phyloP scores from a whole-genome alignment of 2,329 filamentous ascomycete genomes.

The Peltaster fructicola region DNA sequence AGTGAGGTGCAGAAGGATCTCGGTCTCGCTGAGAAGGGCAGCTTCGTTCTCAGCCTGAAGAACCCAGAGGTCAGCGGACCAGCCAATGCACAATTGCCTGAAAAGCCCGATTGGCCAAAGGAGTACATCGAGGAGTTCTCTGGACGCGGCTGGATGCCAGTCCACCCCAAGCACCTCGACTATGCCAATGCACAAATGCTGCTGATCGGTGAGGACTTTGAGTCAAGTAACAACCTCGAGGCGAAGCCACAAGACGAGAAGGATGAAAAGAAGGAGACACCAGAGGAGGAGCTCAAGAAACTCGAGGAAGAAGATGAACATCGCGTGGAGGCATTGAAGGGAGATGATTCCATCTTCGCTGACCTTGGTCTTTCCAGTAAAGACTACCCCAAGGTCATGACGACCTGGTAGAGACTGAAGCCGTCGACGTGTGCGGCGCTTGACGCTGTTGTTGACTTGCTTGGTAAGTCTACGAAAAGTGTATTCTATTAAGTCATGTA shows the following conservation, averaged over 20 bases:
- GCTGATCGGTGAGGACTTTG: constrained; percentile 52
- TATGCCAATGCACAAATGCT: constrained; percentile 61
- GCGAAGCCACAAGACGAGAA: constrained; percentile 39
- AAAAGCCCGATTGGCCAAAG: constrained; percentile 52
- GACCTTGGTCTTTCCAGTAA: constrained; percentile 42
- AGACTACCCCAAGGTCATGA: constrained; percentile 46
- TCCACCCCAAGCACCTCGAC: constrained; percentile 56
- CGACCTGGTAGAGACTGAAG: constrained; percentile 38
- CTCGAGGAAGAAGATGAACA: constrained; percentile 58
- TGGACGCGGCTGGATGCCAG: constrained; percentile 54
- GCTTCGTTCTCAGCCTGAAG: constrained; percentile 63
- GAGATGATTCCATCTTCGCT: constrained; percentile 42
- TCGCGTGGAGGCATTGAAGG: constrained; percentile 42
- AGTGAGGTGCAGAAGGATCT: constrained; percentile 60
- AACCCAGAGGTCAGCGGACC: constrained; percentile 58
- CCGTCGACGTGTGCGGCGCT: too few relatives aligned
- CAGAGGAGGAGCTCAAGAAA: constrained; percentile 54
- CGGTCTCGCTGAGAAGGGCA: constrained; percentile 52
- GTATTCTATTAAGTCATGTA: too few relatives aligned
- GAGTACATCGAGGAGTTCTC: constrained; percentile 60
- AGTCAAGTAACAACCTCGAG: constrained; percentile 40
- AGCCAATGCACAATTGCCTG: constrained; percentile 41
- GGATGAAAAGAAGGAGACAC: constrained; percentile 39
- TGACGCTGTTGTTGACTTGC: too few relatives aligned
- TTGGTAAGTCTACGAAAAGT: too few relatives aligned